Base-by-base conservation (phyloP, 345 rosid genomes). In the Camelina sativa region DNA sequence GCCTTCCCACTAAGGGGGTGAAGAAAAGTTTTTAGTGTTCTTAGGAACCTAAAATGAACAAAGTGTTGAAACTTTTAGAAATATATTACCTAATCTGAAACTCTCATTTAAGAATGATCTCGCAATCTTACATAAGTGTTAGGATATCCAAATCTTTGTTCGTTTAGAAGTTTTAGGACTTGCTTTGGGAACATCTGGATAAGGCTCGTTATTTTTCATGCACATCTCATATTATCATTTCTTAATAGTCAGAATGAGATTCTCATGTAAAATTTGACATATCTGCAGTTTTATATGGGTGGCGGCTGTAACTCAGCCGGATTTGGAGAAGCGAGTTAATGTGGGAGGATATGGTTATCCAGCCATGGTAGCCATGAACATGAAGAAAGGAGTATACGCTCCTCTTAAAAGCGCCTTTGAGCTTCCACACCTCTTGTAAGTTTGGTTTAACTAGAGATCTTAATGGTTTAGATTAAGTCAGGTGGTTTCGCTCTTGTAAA, bases 331-430 rank as follows among this genome's bases (percentile, higher is more conserved):
- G 32, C 83, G 44, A 15, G 95, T 96, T 7, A 89, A 88, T 9
- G 96, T 96, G 28, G 99, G 99, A 51, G 99, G 98, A 66, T 96
- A 96, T 12, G 99, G 99, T 8, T 96, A 92, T 62, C 98, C 99
- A 5, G 99, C 99, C 46, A 80, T 96, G 77, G 96, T 96, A 43
- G 99, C 98, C 35, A 77, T 96, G 88, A 96, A 96, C 71, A 80
- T 84, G 61, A 96, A 96, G 90, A 92, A 92, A 84, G 98, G 87
- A 76, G 98, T 87, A 17, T 92, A 89, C 78, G 90, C 99, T 67
- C 98, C 99, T 22, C 93, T 96, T 30, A 91, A 86, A 83, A 92
- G 99, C 57, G 99, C 99, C 57, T 96, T 84, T 75, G 97, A 89
- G 83, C 90, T 91, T 22, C 94, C 83, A 40, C 97, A 92, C 34